Base-by-base conservation (phyloP, 2,329 filamentous ascomycete species). In the Colletotrichum karsti region DNA sequence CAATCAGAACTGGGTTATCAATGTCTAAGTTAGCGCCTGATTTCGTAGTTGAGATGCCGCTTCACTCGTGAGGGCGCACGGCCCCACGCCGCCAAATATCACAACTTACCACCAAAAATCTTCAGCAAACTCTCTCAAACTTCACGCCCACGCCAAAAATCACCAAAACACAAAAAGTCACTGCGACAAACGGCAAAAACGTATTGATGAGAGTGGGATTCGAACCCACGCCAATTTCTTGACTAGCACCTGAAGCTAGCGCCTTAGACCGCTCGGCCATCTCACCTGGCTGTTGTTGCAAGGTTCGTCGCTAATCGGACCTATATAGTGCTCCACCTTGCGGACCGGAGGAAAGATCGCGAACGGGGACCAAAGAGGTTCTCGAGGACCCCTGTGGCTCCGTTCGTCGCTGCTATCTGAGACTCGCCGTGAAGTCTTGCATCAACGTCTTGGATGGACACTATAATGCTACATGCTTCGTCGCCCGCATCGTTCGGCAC, bases 241-340 rank as follows among this genome's bases (percentile, higher is more conserved):
- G 60, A 68, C 60, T 65, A 68, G 65, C 65, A 68, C 65, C 65
- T 68, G 65, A 68, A 68, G 65, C 65, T 68, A 65, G 65, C 65
- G 65, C 65, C 65, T 68, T 68, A 59, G 65, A 68, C 65, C 65
- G 65, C 65, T 68, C 65, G 65, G 65, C 65, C 65, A 68, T 68
- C 65, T 68, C 65, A 61, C 65, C 65, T 12, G 2, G 9, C 1
- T 26, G 15, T 12, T 37, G 7, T 10, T 67, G 64, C 7, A 7
- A 0, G 0, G 1, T 0, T 0, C 0, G 0, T 0, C 0, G 0
- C 3, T 13, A 2, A 12, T 42, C 8, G 18, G 1, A 4, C 15
- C n/a, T 18, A 66, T 61, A 15, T 7, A 22, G 28, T 18, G 28
- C 13, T 53, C 1, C n/a, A 28, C 28, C 8, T 9, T 9, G 6